These are phyloP conservation scores for Uronychia setigera DNA, from an alignment of 73 alveolate species.

Conservation along the genomic window DNA sequence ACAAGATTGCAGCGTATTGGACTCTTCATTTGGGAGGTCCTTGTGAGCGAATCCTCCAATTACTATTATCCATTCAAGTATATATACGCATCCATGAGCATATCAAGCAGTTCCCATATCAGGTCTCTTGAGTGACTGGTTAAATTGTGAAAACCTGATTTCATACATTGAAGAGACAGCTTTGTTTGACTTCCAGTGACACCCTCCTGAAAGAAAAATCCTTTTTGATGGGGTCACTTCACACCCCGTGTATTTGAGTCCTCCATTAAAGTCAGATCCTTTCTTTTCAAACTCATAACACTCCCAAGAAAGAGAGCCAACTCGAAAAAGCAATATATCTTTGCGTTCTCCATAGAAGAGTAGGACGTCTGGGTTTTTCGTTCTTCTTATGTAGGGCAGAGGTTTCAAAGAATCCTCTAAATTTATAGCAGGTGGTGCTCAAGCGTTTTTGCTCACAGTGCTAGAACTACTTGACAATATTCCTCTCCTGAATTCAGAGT, in stretches of 20 bases:
- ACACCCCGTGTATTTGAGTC: neutral
- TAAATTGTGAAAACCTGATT: constrained; percentile 31
- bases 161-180: constrained; percentile 51
- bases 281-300: too few species aligned
- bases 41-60: constrained; percentile 85
- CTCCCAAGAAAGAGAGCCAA: neutral
- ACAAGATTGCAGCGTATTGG: constrained; percentile 68
- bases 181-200: constrained; percentile 44
- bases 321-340: neutral
- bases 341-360: neutral
- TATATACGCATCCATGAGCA: constrained; percentile 58
- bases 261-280: neutral
- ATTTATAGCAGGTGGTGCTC: neutral
- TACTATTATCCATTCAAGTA: constrained; percentile 55
- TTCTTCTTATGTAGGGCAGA: neutral
- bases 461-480: neutral
- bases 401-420: neutral
- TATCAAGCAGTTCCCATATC: constrained; percentile 62
- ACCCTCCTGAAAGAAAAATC: constrained; percentile 71
- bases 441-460: neutral
- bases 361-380: neutral
- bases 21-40: constrained; percentile 66
- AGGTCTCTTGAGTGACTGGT: constrained; percentile 27
- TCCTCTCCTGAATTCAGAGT: too few species aligned
- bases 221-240: constrained; percentile 2